Conservation (phyloP, 225 moss, liverwort and hornwort genomes). For the Lunularia cruciata region DNA sequence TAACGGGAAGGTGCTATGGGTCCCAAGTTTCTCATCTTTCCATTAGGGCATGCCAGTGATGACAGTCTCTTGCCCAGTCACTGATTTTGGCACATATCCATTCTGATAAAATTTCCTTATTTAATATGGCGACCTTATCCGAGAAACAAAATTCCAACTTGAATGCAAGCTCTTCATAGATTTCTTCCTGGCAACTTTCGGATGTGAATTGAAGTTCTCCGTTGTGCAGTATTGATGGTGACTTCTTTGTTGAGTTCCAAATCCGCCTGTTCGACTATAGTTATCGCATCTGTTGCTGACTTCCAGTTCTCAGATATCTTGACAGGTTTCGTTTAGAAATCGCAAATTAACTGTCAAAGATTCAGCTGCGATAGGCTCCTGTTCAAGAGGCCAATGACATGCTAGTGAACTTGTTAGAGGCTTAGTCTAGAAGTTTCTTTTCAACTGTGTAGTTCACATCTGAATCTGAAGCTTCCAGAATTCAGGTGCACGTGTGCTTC, state of each 20-base stretch:
- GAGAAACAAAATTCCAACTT: too few relatives aligned
- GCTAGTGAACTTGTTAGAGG: too few relatives aligned
- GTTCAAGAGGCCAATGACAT: neutral
- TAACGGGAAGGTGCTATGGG: neutral
- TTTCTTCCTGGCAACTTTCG: too few relatives aligned
- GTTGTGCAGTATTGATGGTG: slow-evolving; percentile 16
- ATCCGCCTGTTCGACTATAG: too few relatives aligned
- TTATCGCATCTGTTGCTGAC: too few relatives aligned
- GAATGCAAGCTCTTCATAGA: too few relatives aligned
- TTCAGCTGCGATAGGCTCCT: neutral
- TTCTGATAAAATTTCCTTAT: neutral
- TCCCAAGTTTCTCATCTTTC: neutral
- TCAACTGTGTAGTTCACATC: too few relatives aligned
- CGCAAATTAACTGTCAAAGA: neutral
- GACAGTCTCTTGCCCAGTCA: slow-evolving; percentile 19
- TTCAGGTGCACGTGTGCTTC: too few relatives aligned
- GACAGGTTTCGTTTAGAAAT: neutral
- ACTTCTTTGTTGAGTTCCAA: neutral
- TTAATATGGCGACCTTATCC: neutral
- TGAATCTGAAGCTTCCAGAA: too few relatives aligned
- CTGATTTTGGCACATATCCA: too few relatives aligned
- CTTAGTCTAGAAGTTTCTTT: too few relatives aligned
- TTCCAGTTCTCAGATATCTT: neutral
- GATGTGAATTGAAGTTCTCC: neutral
- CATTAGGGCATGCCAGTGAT: neutral